These are phyloP conservation scores for Eustoma russellianum DNA, from an alignment of 257 asterid genomes.

Conservation along the genomic window DNA sequence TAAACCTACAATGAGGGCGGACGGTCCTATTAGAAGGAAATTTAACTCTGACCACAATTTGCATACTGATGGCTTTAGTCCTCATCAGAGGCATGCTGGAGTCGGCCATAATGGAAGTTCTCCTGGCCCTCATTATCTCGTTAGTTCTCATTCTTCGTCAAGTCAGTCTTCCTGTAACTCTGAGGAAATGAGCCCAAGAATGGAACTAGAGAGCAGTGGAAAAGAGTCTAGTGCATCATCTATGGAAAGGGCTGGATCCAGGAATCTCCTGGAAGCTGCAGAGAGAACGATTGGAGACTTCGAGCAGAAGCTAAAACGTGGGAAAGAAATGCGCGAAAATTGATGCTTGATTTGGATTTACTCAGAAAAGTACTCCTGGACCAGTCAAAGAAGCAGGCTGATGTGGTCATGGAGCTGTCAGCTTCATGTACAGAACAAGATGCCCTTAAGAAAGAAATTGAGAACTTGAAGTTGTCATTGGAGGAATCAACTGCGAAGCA, in stretches of 20 bases:
- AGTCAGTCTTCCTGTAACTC: constrained; percentile 28
- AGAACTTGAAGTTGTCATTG: constrained; percentile 33
- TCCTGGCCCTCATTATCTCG: constrained; percentile 24
- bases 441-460: constrained; percentile 47
- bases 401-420: constrained; percentile 53
- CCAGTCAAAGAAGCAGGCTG: constrained; percentile 60
- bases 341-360: constrained; percentile 64
- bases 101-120: constrained; percentile 24
- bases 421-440: constrained; percentile 49
- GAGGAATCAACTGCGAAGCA: constrained; percentile 20
- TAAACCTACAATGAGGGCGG: constrained; percentile 22
- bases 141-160: constrained; percentile 30
- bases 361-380: constrained; percentile 46
- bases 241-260: constrained; percentile 24
- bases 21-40: constrained; percentile 23
- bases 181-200: constrained; percentile 16
- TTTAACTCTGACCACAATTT: constrained; percentile 13
- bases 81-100: constrained; percentile 21
- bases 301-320: constrained; percentile 91
- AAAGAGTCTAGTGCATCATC: constrained; percentile 28
- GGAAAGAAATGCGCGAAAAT: constrained; percentile 89
- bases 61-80: constrained; percentile 21
- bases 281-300: constrained; percentile 67
- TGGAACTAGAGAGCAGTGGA: constrained; percentile 24
- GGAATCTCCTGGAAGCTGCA: constrained; percentile 53